Percentiles rank a stretch among this genome's conserved stretches.
Evolutionary conservation across 495 filamentous ascomycete genomes (phyloP).

Genomic region (Eremomyces bilateralis): DNA sequence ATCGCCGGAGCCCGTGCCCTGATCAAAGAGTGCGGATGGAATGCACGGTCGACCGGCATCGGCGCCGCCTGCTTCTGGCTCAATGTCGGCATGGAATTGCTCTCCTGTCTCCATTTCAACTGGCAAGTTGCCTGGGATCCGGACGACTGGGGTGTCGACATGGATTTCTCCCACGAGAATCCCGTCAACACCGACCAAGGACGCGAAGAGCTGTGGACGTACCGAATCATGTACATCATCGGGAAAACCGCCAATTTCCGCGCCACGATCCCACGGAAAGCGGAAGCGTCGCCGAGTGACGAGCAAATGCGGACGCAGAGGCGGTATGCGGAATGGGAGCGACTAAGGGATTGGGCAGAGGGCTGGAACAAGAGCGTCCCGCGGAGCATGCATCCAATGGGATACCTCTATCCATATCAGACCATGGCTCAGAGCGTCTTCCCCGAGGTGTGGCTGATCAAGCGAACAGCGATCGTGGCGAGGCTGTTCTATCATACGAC

Average conservation of each 20-base stretch:
- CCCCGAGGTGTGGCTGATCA: slow-evolving; percentile 77
- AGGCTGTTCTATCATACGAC: slow-evolving; percentile 83
- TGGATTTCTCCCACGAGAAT: slow-evolving; percentile 37
- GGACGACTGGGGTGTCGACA: slow-evolving; percentile 76
- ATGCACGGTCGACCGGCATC: slow-evolving; percentile 53
- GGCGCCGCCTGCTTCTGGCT: slow-evolving; percentile 90
- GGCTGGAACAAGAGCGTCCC: slow-evolving; percentile 61
- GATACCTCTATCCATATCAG: slow-evolving; percentile 46
- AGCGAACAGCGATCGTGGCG: slow-evolving; percentile 57
- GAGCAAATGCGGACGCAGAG: slow-evolving; percentile 41
- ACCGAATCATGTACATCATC: slow-evolving; percentile 75
- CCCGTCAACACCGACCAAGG: slow-evolving; percentile 19
- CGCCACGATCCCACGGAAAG: slow-evolving; percentile 37
- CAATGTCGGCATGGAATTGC: slow-evolving; percentile 73
- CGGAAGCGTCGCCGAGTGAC: slow-evolving; percentile 33
- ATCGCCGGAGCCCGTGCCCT: slow-evolving; percentile 71
- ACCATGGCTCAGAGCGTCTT: slow-evolving; percentile 51
- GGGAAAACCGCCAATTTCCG: slow-evolving; percentile 76
- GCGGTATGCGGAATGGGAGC: slow-evolving; percentile 54
- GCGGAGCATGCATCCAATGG: slow-evolving; percentile 70
- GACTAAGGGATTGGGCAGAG: slow-evolving; percentile 51
- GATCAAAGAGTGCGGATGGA: slow-evolving; percentile 84
- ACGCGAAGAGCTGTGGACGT: slow-evolving; percentile 72
- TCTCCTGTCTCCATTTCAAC: slow-evolving; percentile 70
- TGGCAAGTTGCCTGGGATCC: slow-evolving; percentile 83